Base-by-base conservation (phyloP, 495 filamentous ascomycete genomes). In the Hypoxylon fragiforme region DNA sequence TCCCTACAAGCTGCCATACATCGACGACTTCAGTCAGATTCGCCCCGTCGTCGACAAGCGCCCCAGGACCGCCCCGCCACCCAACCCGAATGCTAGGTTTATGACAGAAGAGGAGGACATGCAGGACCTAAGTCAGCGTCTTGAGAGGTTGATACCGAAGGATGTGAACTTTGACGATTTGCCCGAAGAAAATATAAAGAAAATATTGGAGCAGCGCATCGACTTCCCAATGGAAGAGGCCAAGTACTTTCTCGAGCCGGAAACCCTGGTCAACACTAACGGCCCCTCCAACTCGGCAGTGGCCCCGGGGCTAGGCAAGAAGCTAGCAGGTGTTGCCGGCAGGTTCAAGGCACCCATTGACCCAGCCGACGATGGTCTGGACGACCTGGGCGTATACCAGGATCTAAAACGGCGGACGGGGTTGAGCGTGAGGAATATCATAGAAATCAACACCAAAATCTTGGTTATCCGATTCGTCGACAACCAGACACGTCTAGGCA, bases 401-500 rank as follows among this genome's bases (percentile, higher is more conserved):
- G 64, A 72, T 21, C 70, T 95, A 50, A 82, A 87, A 68, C 74
- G 81, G 73, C 76, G 81, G 51, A 91, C 87, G 18, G 90, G 91
- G 45, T 78, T 89, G 71, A 75, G 68, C 7, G 60, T 78, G 50
- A 46, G 71, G 6, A 66, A 88, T 31, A 82, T 97, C 39, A 36
- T 71, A 9, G 34, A 57, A 1, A 69, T 89, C 42, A 71, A 74
- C 18, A 69, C 76, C 16, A 94, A 90, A 76, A 71, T 73, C 9
- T 64, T 98, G 19, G 88, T 95, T 15, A 45, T 50, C 2, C 87
- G 91, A 62, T 67, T 67, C 1, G 95, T 99, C 37, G 74, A 80
- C 53, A 99, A 99, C 72, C 91, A 96, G 80, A 97, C 95, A 21
- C 88, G 91, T 75, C 82, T 99, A 71, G 94, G 94, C 60, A 99